Base-by-base conservation (phyloP, 2,329 filamentous ascomycete genomes). In the Fusarium algeriense region DNA sequence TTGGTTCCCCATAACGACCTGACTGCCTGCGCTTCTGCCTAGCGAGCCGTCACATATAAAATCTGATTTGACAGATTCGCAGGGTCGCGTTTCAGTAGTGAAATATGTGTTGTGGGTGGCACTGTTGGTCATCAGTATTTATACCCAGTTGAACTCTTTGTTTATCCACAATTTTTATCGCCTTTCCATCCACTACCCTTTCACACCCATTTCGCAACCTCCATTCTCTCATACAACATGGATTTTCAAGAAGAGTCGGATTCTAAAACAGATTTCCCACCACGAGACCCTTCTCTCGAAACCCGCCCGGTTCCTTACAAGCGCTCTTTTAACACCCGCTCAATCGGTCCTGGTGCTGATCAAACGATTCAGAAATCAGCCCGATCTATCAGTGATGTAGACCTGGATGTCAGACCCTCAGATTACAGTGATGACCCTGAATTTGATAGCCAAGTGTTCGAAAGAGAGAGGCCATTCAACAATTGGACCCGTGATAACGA, bases 341-440 rank as follows among this genome's bases (percentile, higher is more conserved):
- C 60, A 20, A 32, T 72, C 6, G 64, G 69, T 23, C 69, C 68
- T 26, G 69, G 69, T 26, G 38, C 64, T 32, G 37, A 58, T 17
- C 38, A 37, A 5, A 41, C 49, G 12, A 69, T 71, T 13, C 37
- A 19, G 20, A 43, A n/a, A 40, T 69, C 54, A 35, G 50, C 35
- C 15, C 49, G 54, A 28, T 26, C 32, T 52, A 55, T 69, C n/a
- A 44, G 37, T 30, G 66, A 70, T 50, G 30, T 69, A 30, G 64
- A 68, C 41, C 44, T 62, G 8, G 49, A 64, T 32, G 34, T 64
- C 52, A 30, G 58, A 4, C 41, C 64, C 20, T 69, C 50, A 6
- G 64, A 64, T 53, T 69, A 64, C 13, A 68, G 58, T 34, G 37
- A 53, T 35, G 40, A 49, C 15, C 49, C 52, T 52, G 52, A 53